A percentile compares a stretch with the other conserved stretches of the same genome.
phyloP scores from a whole-genome alignment of 2,329 filamentous ascomycete species.

The Aquanectria penicillioides region DNA sequence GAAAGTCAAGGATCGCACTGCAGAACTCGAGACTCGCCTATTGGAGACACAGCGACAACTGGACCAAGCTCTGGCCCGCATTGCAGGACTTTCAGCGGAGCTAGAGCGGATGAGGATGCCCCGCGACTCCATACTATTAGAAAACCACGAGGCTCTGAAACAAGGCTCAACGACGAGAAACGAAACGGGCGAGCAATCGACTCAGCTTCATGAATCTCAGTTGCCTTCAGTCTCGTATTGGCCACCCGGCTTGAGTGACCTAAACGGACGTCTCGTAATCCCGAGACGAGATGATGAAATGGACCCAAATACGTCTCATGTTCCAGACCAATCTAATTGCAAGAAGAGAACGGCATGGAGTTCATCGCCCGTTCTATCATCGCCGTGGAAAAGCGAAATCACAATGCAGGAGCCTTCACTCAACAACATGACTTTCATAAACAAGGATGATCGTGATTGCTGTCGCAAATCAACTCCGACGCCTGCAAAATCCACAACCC shows the following conservation, averaged over 20 bases:
- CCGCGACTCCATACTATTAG: background rate
- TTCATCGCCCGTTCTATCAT: background rate
- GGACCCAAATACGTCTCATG: background rate
- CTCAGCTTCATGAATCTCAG: background rate
- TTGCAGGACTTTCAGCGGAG: constrained; percentile 3
- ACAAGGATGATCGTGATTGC: background rate
- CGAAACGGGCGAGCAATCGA: background rate
- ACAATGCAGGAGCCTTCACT: background rate
- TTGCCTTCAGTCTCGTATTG: background rate
- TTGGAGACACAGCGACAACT: constrained; percentile 19
- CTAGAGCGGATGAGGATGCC: background rate
- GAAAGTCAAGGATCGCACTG: constrained; percentile 51
- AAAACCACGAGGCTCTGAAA: background rate
- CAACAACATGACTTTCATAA: background rate
- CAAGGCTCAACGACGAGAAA: background rate
- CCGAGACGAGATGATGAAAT: background rate
- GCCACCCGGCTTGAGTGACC: background rate
- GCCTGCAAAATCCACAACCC: constrained; percentile 16
- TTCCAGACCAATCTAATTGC: background rate
- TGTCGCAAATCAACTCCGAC: background rate
- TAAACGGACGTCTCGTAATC: background rate
- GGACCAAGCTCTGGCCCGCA: background rate
- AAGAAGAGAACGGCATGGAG: background rate
- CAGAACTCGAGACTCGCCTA: constrained; percentile 40
- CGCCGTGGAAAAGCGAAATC: background rate